Evolutionary conservation across 2,329 filamentous ascomycete genomes (phyloP).

Genomic region (Sclerotinia sclerotiorum): DNA sequence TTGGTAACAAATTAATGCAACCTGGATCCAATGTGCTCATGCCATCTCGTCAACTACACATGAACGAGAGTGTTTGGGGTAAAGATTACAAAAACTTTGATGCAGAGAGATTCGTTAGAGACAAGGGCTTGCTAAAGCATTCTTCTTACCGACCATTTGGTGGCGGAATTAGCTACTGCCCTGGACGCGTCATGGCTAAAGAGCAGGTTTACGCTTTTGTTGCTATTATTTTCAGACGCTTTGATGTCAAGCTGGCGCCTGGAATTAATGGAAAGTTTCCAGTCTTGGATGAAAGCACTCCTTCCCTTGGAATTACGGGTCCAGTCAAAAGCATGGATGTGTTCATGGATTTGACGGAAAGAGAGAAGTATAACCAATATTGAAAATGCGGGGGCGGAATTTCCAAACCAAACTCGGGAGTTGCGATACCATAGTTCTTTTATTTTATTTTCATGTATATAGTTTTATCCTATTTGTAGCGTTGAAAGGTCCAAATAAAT

Average conservation of each 20-base stretch:
- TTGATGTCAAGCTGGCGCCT: constrained; percentile 17
- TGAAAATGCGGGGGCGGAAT: not conserved
- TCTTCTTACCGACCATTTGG: constrained; percentile 23
- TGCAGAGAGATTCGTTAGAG: constrained; percentile 14
- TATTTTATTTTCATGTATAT: not conserved
- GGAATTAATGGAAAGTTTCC: constrained; percentile 13
- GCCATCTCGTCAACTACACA: constrained; percentile 23
- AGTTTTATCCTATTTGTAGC: not conserved
- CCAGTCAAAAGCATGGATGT: constrained; percentile 17
- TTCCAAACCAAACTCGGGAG: not conserved
- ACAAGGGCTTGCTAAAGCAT: constrained; percentile 15
- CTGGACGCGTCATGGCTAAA: constrained; percentile 23
- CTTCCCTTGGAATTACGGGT: constrained; percentile 17
- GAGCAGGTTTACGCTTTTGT: constrained; percentile 22
- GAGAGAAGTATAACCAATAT: not conserved
- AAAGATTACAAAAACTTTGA: constrained; percentile 19
- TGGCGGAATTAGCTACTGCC: constrained; percentile 22
- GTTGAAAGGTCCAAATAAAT: not conserved
- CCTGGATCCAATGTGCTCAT: constrained; percentile 19
- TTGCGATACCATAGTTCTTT: not conserved
- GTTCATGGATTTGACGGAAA: constrained; percentile 12
- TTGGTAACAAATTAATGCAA: constrained; percentile 14
- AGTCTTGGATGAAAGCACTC: constrained; percentile 15
- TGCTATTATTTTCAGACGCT: constrained; percentile 19
- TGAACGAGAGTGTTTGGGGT: constrained; percentile 21